A percentile compares a stretch with the other conserved stretches of the same genome.
Conservation (phyloP, 495 filamentous ascomycete species). For the Penicillium nucicola region DNA sequence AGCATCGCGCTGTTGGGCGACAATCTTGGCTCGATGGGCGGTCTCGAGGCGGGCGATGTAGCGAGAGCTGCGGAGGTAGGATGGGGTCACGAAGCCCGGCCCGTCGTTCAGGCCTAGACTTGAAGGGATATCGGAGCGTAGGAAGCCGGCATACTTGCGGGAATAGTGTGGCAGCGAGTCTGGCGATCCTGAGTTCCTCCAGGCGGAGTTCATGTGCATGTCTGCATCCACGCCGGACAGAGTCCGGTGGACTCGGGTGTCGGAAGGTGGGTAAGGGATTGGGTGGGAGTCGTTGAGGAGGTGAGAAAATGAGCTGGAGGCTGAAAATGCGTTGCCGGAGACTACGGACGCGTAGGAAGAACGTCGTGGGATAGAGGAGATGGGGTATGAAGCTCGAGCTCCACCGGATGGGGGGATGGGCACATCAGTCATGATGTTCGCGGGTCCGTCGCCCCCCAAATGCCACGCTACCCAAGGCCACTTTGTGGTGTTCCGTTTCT, state of each 20-base stretch:
- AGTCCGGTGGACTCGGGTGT: constrained; percentile 34
- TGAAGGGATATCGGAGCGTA: constrained; percentile 31
- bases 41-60: constrained; percentile 73
- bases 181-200: constrained; percentile 32
- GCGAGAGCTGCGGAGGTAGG: constrained; percentile 74
- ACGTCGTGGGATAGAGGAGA: constrained; percentile 45
- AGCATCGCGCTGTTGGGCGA: constrained; percentile 46
- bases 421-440: constrained; percentile 42
- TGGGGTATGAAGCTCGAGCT: constrained; percentile 43
- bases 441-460: constrained; percentile 15
- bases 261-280: constrained; percentile 34
- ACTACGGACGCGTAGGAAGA: constrained; percentile 82
- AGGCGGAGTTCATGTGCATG: constrained; percentile 43
- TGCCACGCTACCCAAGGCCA: constrained; percentile 1
- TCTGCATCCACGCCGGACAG: constrained; percentile 41
- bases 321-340: constrained; percentile 58
- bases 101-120: constrained; percentile 27
- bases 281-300: constrained; percentile 51
- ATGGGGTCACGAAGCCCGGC: constrained; percentile 67
- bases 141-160: constrained; percentile 56
- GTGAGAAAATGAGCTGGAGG: constrained; percentile 57
- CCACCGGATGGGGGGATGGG: constrained; percentile 47
- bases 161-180: constrained; percentile 54
- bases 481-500: background rate
- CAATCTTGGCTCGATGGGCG: constrained; percentile 60